Percentiles rank a stretch among this genome's conserved stretches.
Evolutionary conservation across 2,329 filamentous ascomycete species (phyloP).

Genomic region (Xylariaceae sp.): DNA sequence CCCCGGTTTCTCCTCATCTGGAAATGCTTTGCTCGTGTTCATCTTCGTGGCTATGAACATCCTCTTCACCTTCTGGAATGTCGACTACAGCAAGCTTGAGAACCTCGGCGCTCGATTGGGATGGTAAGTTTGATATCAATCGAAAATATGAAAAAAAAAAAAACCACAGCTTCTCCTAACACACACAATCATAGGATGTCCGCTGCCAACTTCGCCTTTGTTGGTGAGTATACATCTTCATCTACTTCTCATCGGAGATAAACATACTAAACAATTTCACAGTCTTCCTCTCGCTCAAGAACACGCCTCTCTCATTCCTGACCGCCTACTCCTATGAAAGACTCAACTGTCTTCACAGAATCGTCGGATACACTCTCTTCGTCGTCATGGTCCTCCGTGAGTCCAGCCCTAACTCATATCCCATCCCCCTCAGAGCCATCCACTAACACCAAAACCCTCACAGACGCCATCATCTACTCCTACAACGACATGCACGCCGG

Average conservation of each 20-base stretch:
- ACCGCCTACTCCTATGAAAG: slow-evolving; percentile 42
- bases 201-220: slow-evolving; percentile 37
- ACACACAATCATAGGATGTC: slow-evolving; percentile 37
- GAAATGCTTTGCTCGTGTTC: slow-evolving; percentile 35
- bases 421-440: not conserved
- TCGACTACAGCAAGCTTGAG: slow-evolving; percentile 23
- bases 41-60: slow-evolving; percentile 34
- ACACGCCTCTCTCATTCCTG: slow-evolving; percentile 42
- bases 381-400: slow-evolving; percentile 33
- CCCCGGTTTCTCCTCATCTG: slow-evolving; percentile 37
- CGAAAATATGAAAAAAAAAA: not conserved
- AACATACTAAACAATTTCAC: slow-evolving; percentile 28
- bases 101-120: slow-evolving; percentile 32
- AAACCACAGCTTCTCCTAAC: slow-evolving; percentile 16
- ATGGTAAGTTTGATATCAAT: slow-evolving; percentile 24
- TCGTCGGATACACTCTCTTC: slow-evolving; percentile 41
- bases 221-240: slow-evolving; percentile 10
- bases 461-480: slow-evolving; percentile 33
- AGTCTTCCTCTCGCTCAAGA: slow-evolving; percentile 45
- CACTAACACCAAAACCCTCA: not conserved
- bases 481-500: slow-evolving; percentile 27
- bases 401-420: not conserved
- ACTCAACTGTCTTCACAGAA: slow-evolving; percentile 43
- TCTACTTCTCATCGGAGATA: not conserved
- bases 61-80: slow-evolving; percentile 31